Base-by-base conservation (phyloP, 2,329 filamentous ascomycete genomes). In the Capronia coronata region DNA sequence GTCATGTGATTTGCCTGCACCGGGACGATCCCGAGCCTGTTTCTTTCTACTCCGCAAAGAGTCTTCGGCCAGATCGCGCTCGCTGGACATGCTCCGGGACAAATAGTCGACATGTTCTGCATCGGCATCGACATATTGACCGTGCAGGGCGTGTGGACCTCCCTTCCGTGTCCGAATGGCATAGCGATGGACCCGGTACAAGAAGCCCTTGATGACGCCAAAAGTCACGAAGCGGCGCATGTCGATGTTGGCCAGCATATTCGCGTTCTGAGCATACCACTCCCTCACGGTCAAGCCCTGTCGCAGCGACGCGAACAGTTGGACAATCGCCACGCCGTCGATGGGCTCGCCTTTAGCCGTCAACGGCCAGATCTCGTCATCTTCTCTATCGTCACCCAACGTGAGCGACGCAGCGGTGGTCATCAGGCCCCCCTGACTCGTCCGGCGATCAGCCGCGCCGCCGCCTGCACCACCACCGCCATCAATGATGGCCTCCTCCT, bases 141-240 rank as follows among this genome's bases (percentile, higher is more conserved):
- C 13, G 29, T 32, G 25, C 19, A 37, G 25, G 4, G 41, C 32
- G 27, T 46, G 34, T 13, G 29, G n/a, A n/a, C n/a, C n/a, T n/a
- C n/a, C 46, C 39, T 30, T 67, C 59, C 1, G 65, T 61, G 4
- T 70, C 67, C 38, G 68, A 64, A 57, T 94, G 79, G 88, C 86
- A 64, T 94, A 94, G 66, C 93, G 94, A 70, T 97, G 88, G 34
- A 96, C 84, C 27, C 93, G 81, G 67, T 96, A 96, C 19, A 98
- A 71, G 59, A 94, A 86, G 13, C 91, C 90, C 69, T 97, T 97
- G 66, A 97, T 94, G 51, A 96, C 79, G 49, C 91, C 93, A 63
- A 97, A 98, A 51, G 94, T 94, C 56, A 97, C 87, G 56, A 98
- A 83, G 22, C 93, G 83, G 10, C 93, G 81, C 48, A 96, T 81